phyloP scores from a whole-genome alignment of 1,284 basidiomycete species.

The Golubevia pallescens region DNA sequence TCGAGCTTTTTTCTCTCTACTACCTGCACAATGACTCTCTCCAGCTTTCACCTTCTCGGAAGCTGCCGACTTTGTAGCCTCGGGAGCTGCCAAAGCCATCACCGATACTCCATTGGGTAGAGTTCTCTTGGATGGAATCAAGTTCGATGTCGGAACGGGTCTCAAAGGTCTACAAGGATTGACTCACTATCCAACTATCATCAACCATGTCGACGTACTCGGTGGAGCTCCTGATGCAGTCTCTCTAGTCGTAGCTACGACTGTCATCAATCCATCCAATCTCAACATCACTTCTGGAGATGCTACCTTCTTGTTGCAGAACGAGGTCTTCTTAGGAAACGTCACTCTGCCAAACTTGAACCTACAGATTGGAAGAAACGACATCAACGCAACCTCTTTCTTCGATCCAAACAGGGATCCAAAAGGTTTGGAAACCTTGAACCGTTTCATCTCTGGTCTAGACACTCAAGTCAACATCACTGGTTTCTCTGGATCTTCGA shows the following conservation, averaged over 20 bases:
- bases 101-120: constrained; percentile 58
- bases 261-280: constrained; percentile 59
- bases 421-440: constrained; percentile 47
- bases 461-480: constrained; percentile 50
- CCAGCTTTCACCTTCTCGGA: constrained; percentile 43
- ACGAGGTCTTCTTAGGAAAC: constrained; percentile 38
- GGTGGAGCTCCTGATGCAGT: constrained; percentile 47
- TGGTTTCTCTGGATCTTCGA: constrained; percentile 42
- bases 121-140: constrained; percentile 50
- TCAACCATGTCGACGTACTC: constrained; percentile 54
- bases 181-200: constrained; percentile 45
- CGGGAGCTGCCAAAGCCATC: constrained; percentile 47
- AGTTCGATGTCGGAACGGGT: no score
- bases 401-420: no score
- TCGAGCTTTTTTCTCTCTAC: no score
- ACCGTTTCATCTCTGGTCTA: constrained; percentile 56
- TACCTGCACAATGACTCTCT: no score
- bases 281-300: constrained; percentile 51
- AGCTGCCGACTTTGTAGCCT: constrained; percentile 28
- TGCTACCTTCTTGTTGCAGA: constrained; percentile 40
- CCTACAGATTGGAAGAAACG: constrained; percentile 42
- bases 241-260: constrained; percentile 39
- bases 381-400: no score
- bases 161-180: constrained; percentile 51
- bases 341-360: constrained; percentile 44